Percentiles rank a stretch among this genome's conserved stretches.
These are phyloP conservation scores for Penicillium waksmanii DNA, from an alignment of 495 filamentous ascomycete species.

Conservation along the genomic window DNA sequence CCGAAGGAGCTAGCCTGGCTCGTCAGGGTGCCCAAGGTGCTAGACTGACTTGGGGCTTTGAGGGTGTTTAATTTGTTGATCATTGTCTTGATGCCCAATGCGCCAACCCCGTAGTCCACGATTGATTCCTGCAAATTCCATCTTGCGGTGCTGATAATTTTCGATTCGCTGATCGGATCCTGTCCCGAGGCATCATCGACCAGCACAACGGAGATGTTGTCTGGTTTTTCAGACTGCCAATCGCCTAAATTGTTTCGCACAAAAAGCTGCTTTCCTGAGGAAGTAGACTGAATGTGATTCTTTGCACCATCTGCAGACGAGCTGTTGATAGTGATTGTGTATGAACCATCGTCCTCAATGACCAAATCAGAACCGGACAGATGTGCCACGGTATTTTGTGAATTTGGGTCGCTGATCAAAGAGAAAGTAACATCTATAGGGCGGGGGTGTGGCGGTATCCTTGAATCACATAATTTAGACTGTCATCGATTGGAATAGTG, in stretches of 20 bases:
- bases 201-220: slow-evolving; percentile 15
- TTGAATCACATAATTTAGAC: slow-evolving; percentile 15
- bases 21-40: slow-evolving; percentile 20
- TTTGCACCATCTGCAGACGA: slow-evolving; percentile 10
- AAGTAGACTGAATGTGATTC: slow-evolving; percentile 21
- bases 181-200: slow-evolving; percentile 5
- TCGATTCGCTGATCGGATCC: slow-evolving; percentile 2
- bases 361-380: slow-evolving; percentile 15
- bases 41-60: slow-evolving; percentile 15
- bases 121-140: slow-evolving; percentile 21
- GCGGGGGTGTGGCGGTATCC: slow-evolving; percentile 14
- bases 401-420: slow-evolving; percentile 23
- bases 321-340: slow-evolving; percentile 24
- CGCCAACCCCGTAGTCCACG: slow-evolving; percentile 18
- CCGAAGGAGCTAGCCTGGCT: slow-evolving; percentile 24
- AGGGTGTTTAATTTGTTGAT: slow-evolving; percentile 19
- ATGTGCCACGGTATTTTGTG: slow-evolving; percentile 22
- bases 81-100: slow-evolving; percentile 18
- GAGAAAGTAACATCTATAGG: slow-evolving; percentile 22
- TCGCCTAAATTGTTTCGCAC: slow-evolving; percentile 24
- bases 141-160: slow-evolving; percentile 6
- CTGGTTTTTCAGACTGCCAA: slow-evolving; percentile 15
- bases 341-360: slow-evolving; percentile 17
- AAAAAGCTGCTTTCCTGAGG: slow-evolving; percentile 11
- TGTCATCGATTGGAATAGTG: slow-evolving; percentile 20